Evolutionary conservation across 345 rosid species (phyloP), one percentile per base, ranked within the genome.

Genomic region (Camelina laxa): DNA sequence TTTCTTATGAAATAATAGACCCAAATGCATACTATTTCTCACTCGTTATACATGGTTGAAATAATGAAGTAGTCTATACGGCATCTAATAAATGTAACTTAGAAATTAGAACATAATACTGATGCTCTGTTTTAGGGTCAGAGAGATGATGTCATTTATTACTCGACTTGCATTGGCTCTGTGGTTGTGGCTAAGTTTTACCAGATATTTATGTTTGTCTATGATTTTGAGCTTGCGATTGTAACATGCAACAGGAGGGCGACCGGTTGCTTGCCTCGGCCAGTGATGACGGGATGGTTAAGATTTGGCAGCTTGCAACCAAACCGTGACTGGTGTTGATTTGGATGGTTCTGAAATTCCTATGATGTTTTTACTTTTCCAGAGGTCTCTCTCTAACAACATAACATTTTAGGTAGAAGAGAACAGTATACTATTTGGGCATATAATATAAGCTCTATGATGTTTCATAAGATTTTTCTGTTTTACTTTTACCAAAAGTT

Each of bases 231-330:
- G n/a, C 36, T 33, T 73, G 38, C 1, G 7, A 1, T 50, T 72
- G 9, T 59, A 9, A 38, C 8, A 42, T 65, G 56, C 42, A 59
- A 50, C 81, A 71, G 73, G 76, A 65, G 63, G 68, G 4, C 49
- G 80, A 56, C 39, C 83, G 82, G 44, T 78, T 90, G 19, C 87
- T 94, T 74, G 97, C 97, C 10, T 94, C 97, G 36, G 85, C 88
- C 2, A 85, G 98, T 54, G 98, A 94, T 69, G 97, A 94, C 70
- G 92, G 88, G 60, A 83, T 72, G 2, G 84, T 89, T 75, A 89
- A 87, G 87, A 79, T 93, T 44, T 91, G 98, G 97, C 83, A 83
- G 84, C 81, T 88, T 60, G 79, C 70, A 80, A 68, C 80, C 48
- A 58, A 59, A 56, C 60, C 64, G 30, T 87, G 82, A 83, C 2